Percentiles rank a stretch among this genome's conserved stretches.
Evolutionary conservation across 1,139 yeast genomes (phyloP).

Genomic region (Candida tropicalis): DNA sequence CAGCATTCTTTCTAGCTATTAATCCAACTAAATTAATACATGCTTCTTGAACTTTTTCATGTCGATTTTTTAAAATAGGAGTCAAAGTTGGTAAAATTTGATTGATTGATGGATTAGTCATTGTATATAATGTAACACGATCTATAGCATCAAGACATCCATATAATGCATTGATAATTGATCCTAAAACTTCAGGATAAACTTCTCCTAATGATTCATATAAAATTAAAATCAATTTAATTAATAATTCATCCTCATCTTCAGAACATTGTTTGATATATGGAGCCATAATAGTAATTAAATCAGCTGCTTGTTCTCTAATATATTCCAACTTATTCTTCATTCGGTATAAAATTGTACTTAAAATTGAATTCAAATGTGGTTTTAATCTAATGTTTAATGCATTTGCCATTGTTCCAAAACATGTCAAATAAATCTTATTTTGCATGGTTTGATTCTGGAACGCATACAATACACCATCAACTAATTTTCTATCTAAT

Average conservation of each 20-base stretch:
- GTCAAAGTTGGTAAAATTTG: slow-evolving; percentile 87
- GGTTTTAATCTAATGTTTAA: slow-evolving; percentile 73
- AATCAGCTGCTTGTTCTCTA: slow-evolving; percentile 85
- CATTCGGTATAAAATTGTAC: slow-evolving; percentile 72
- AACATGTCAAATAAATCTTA: slow-evolving; percentile 58
- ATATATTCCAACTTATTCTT: slow-evolving; percentile 73
- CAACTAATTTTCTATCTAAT: slow-evolving; percentile 69
- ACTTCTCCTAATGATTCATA: slow-evolving; percentile 95
- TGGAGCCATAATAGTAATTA: slow-evolving; percentile 68
- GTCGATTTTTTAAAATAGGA: slow-evolving; percentile 87
- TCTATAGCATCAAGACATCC: slow-evolving; percentile 40
- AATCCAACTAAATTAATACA: slow-evolving; percentile 80
- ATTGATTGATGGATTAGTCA: slow-evolving; percentile 79
- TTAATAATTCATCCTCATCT: slow-evolving; percentile 58
- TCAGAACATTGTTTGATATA: slow-evolving; percentile 61
- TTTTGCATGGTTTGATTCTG: slow-evolving; percentile 72
- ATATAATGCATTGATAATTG: slow-evolving; percentile 72
- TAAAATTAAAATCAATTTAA: slow-evolving; percentile 71
- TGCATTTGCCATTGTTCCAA: slow-evolving; percentile 67
- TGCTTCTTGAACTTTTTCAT: slow-evolving; percentile 89
- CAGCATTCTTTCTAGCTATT: slow-evolving; percentile 84
- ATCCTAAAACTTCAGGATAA: slow-evolving; percentile 90
- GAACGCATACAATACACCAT: slow-evolving; percentile 81
- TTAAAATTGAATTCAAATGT: slow-evolving; percentile 72
- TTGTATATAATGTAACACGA: slow-evolving; percentile 52